Evolutionary conservation across 768 basidiomycete genomes (phyloP).

Genomic region (Kwoniella dendrophila): DNA sequence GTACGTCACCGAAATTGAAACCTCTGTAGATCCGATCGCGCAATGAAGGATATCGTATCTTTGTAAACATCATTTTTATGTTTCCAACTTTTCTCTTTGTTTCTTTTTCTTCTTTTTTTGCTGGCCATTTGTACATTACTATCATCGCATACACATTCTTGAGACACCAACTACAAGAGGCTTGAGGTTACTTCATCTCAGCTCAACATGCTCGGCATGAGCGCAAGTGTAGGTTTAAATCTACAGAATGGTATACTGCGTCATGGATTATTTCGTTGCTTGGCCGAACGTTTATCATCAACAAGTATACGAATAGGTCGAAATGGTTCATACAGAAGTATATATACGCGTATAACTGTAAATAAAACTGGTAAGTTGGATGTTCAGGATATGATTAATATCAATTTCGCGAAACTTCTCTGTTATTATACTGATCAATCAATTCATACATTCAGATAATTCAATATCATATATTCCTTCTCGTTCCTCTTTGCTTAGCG

Average conservation of each 20-base stretch:
- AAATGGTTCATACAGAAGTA: not conserved
- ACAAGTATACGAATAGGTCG: not conserved
- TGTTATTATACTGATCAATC: not conserved
- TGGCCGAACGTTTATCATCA: not conserved
- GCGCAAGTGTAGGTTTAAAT: not conserved
- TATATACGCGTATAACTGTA: not conserved
- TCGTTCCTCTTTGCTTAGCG: not conserved
- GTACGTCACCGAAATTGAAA: conserved; percentile 4
- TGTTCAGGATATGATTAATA: no score
- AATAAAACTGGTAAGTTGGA: not conserved
- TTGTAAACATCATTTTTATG: conserved; percentile 3
- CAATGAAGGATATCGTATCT: not conserved
- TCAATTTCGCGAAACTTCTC: no score
- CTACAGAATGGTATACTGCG: not conserved
- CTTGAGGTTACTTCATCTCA: not conserved
- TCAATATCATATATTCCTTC: no score
- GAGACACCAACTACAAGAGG: no score
- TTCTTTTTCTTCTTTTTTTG: not conserved
- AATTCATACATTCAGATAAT: not conserved
- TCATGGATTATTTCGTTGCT: not conserved
- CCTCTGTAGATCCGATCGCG: conserved; percentile 3
- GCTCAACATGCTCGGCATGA: conserved; percentile 1
- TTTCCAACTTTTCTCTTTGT: not conserved
- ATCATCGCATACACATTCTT: not conserved
- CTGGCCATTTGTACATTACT: not conserved